Evolutionary conservation across 1,284 basidiomycete genomes (phyloP).

Genomic region (Apiotrichum laibachii): DNA sequence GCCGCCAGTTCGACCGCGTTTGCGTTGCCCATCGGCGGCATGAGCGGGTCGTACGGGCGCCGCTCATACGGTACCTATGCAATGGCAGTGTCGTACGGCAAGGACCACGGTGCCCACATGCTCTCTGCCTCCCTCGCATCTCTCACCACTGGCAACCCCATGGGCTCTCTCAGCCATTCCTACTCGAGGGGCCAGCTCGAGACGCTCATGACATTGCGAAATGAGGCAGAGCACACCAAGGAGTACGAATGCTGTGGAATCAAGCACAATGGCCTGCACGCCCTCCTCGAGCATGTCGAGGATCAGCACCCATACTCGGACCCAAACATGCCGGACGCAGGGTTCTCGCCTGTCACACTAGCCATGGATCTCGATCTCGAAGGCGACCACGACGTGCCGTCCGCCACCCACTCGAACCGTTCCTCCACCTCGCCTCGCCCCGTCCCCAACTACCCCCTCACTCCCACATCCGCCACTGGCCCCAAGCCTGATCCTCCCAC

Average conservation of each 20-base stretch:
- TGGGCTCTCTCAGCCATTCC: conserved; percentile 30
- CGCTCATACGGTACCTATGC: conserved; percentile 48
- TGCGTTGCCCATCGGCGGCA: conserved; percentile 24
- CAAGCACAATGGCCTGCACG: conserved; percentile 41
- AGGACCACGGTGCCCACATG: conserved; percentile 19
- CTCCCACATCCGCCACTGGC: conserved; percentile 17
- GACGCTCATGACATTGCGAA: conserved; percentile 32
- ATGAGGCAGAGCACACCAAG: conserved; percentile 42
- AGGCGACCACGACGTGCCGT: conserved; percentile 17
- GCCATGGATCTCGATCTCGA: conserved; percentile 48
- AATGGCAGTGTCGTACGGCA: conserved; percentile 33
- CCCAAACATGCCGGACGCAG: conserved; percentile 27
- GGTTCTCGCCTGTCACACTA: conserved; percentile 42
- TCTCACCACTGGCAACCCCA: conserved; percentile 28
- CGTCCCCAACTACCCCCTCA: conserved; percentile 40
- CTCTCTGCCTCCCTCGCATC: conserved; percentile 45
- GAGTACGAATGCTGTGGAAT: conserved; percentile 45
- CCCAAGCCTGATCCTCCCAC: conserved; percentile 9
- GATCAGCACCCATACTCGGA: conserved; percentile 44
- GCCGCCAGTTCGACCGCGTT: conserved; percentile 36
- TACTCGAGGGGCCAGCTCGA: conserved; percentile 43
- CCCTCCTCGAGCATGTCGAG: conserved; percentile 47
- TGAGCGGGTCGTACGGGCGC: conserved; percentile 25
- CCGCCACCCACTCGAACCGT: conserved; percentile 30
- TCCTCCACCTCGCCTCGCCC: conserved; percentile 34